Evolutionary conservation across 306 rosid species (phyloP), one percentile per base, ranked within the genome.

Genomic region (Rosa persica): DNA sequence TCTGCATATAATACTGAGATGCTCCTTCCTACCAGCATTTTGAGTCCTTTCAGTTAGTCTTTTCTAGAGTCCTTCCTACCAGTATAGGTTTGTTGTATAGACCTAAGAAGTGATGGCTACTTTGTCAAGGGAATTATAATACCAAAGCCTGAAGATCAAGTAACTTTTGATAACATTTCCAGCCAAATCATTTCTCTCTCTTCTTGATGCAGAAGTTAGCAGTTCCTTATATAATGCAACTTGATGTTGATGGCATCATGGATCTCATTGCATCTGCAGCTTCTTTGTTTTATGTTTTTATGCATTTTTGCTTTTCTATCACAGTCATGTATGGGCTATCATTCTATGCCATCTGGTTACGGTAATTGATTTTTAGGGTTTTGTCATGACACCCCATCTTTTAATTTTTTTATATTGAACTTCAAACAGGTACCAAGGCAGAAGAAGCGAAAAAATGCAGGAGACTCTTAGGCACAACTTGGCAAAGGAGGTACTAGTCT

Each of bases 401-500:
- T 16, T 15, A 6, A 38, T 40, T 13, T 52, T n/a, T n/a, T n/a
- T n/a, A n/a, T 44, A 12, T 78, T 77, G 47, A 73, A 52, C 36
- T 80, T 58, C 64, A 44, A 78, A 76, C 83, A 92, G 98, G 98
- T 75, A 70, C 91, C 79, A 95, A 91, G 80, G 54, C 79, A 5
- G 98, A 94, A 75, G 98, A 92, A 57, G 76, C 95, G n/a, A 12
- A 92, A 90, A 86, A 79, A 20, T 82, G 83, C 85, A 12, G 89
- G 89, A 81, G 97, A 90, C 58, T 70, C 97, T 0, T 47, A 91
- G 79, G 65, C 83, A 36, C 90, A 81, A 76, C 73, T 88, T 54
- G 83, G 85, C 6, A 91, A 86, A 44, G 85, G 73, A n/a, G 93
- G 97, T 78, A 96, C 97, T 67, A 94, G 89, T 79, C 97, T 94